These are phyloP conservation scores for Fragilaria radians DNA, from an alignment of 108 stramenopile species.

Conservation along the genomic window DNA sequence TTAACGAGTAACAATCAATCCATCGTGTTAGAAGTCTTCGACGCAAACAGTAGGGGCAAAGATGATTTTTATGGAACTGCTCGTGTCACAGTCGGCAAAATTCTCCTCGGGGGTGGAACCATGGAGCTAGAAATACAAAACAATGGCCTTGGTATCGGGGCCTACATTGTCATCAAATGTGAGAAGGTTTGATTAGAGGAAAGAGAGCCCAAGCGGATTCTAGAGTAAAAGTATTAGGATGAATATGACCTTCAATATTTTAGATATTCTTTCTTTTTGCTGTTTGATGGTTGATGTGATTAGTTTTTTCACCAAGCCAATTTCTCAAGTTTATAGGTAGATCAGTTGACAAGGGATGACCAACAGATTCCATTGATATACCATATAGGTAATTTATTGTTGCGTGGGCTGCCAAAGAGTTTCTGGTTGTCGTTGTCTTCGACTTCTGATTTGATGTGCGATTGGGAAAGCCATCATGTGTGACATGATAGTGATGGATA, in stretches of 20 bases:
- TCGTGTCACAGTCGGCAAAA: slow-evolving; percentile 23
- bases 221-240: too few species aligned
- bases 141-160: neutral
- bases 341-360: slow-evolving; percentile 5
- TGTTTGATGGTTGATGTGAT: too few species aligned
- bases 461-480: neutral
- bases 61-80: slow-evolving; percentile 33
- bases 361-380: slow-evolving; percentile 20
- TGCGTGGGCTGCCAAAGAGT: slow-evolving; percentile 23
- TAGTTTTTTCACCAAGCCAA: slow-evolving; percentile 1
- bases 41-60: slow-evolving; percentile 26
- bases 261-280: too few species aligned
- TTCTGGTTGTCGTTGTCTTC: slow-evolving; percentile 9
- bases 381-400: slow-evolving; percentile 24
- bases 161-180: neutral
- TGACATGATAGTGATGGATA: slow-evolving; percentile 5
- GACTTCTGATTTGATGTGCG: neutral
- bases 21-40: slow-evolving; percentile 39
- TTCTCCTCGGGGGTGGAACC: slow-evolving; percentile 33
- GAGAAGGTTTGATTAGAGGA: neutral
- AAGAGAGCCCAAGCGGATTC: too few species aligned
- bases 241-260: too few species aligned
- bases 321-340: slow-evolving; percentile 1
- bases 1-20: slow-evolving; percentile 16
- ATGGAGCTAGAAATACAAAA: slow-evolving; percentile 34